Evolutionary conservation across 2,329 filamentous ascomycete genomes (phyloP).

Genomic region (Calonectria montana): DNA sequence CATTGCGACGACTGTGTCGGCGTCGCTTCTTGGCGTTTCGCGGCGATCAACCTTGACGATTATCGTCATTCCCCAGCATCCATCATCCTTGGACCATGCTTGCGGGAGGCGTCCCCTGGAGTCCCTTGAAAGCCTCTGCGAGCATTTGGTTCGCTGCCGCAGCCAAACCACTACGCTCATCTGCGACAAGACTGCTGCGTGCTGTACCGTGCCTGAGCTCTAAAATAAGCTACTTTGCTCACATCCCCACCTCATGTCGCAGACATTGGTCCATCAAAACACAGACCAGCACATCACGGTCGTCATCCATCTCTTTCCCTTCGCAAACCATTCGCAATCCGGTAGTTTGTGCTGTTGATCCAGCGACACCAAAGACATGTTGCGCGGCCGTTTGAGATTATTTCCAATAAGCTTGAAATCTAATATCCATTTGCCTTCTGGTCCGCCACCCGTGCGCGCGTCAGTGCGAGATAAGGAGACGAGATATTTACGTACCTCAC

Average conservation of each 20-base stretch:
- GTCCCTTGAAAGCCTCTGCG: not conserved
- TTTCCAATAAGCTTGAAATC: slow-evolving; percentile 45
- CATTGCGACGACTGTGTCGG: slow-evolving; percentile 18
- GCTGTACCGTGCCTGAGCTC: slow-evolving; percentile 10
- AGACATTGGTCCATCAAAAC: slow-evolving; percentile 16
- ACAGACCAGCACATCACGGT: not conserved
- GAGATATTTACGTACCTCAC: slow-evolving; percentile 24
- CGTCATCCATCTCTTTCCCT: slow-evolving; percentile 1
- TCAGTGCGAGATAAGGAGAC: slow-evolving; percentile 31
- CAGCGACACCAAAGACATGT: slow-evolving; percentile 34
- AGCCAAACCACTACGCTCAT: not conserved
- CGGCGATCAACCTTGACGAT: slow-evolving; percentile 13
- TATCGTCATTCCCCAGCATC: slow-evolving; percentile 6
- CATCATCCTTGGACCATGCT: slow-evolving; percentile 4
- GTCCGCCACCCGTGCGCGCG: slow-evolving; percentile 32
- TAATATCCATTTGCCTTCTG: slow-evolving; percentile 33
- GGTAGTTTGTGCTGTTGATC: slow-evolving; percentile 14
- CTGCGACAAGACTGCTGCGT: slow-evolving; percentile 14
- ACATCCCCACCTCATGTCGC: slow-evolving; percentile 11
- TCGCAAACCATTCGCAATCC: not conserved
- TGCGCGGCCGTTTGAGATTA: slow-evolving; percentile 42
- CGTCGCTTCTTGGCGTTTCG: slow-evolving; percentile 10
- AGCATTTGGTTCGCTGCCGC: not conserved
- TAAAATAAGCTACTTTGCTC: slow-evolving; percentile 15
- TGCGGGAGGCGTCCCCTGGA: not conserved